These are phyloP conservation scores for Rhizopogon vulgaris DNA, from an alignment of 768 basidiomycete genomes.

Conservation along the genomic window DNA sequence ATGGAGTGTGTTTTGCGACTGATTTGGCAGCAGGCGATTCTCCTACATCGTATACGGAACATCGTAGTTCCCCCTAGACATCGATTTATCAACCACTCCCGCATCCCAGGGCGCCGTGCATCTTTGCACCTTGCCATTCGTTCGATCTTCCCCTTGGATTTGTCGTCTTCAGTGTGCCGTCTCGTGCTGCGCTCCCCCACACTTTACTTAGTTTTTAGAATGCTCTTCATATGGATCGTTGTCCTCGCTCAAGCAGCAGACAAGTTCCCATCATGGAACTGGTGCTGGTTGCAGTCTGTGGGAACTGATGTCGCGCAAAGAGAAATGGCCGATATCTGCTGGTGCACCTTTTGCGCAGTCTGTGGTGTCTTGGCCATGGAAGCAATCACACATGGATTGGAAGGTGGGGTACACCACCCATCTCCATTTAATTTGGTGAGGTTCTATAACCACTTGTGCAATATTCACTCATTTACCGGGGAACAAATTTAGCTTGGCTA, in stretches of 20 bases:
- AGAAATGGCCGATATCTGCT: slow-evolving; percentile 62
- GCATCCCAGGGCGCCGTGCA: slow-evolving; percentile 20
- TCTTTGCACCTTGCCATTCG: slow-evolving; percentile 24
- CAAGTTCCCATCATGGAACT: slow-evolving; percentile 29
- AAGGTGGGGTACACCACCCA: slow-evolving; percentile 50
- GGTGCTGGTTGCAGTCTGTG: slow-evolving; percentile 28
- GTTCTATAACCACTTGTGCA: slow-evolving; percentile 9
- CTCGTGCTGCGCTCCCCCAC: slow-evolving; percentile 57
- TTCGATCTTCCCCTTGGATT: slow-evolving; percentile 56
- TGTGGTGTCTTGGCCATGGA: slow-evolving; percentile 62
- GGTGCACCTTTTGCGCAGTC: slow-evolving; percentile 66
- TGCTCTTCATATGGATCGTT: slow-evolving; percentile 51
- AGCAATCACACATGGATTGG: slow-evolving; percentile 60
- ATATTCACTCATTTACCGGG: slow-evolving; percentile 6
- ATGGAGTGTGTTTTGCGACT: background rate
- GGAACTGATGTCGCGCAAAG: slow-evolving; percentile 40
- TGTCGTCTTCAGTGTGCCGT: slow-evolving; percentile 55
- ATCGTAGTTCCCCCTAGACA: slow-evolving; percentile 63
- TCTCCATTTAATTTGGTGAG: slow-evolving; percentile 71
- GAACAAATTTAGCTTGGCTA: slow-evolving; percentile 54
- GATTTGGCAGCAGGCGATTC: slow-evolving; percentile 41
- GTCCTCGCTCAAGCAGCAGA: slow-evolving; percentile 54
- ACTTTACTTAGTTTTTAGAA: slow-evolving; percentile 51
- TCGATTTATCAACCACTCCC: slow-evolving; percentile 10
- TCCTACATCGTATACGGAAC: slow-evolving; percentile 74